Evolutionary conservation across 371 early-diverging fungal species (phyloP), one percentile per base, ranked within the genome.

Genomic region (Globomyces sp.): DNA sequence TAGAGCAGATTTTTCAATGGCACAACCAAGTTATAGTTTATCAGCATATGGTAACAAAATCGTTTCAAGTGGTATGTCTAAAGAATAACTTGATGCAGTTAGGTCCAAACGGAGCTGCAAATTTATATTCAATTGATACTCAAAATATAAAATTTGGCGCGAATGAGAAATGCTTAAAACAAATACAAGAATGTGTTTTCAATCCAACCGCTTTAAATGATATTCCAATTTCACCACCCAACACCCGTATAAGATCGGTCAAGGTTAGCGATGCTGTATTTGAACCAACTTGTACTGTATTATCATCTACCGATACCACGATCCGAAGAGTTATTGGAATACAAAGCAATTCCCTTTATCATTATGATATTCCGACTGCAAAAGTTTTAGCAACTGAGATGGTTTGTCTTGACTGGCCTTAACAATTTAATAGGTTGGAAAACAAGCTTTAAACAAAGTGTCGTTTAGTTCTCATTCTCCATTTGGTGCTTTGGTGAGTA

Each of bases 151-250:
- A 66, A 5, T 50, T 58, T 24, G 24, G 24, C 24, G 24, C 24
- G 36, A 71, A 72, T 39, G 78, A 77, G 8, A 71, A 72, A 40
- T 78, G 81, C 1, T 24, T 80, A 4, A 69, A 71, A 39, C 81
- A 80, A 59, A 4, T 71, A 3, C 43, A 42, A 11, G 77, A 73
- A 53, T 67, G 67, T 44, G 42, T 47, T 5, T 44, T 79, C 10
- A 64, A 67, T 51, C 41, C 24, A 1, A 47, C 42, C 8, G 39
- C 34, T 59, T 34, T 68, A 42, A 52, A 49, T 39, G 57, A 64
- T n/a, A 74, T 71, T 46, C 41, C 46, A 58, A 59, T 79, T 1
- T 68, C 79, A 11, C 76, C 80, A 9, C 80, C 80, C 2, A 75
- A 73, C 39, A 71, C 49, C 4, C 52, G 70, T 58, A 58, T 66